Conservation (phyloP, 208 protist genomes). For the Strigomonas culicis region DNA sequence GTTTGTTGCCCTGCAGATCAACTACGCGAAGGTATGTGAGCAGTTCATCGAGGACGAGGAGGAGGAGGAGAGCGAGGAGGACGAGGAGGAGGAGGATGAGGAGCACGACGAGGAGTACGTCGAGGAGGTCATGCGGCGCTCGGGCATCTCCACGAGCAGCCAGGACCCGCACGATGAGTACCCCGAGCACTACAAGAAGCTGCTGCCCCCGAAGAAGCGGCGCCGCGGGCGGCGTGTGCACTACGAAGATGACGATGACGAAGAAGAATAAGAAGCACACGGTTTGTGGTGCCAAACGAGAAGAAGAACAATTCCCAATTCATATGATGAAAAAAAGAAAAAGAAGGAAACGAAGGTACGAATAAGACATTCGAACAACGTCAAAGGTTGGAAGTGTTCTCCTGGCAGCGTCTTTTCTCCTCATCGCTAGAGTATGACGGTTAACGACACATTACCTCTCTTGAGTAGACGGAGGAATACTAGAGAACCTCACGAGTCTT, state of each 20-base stretch:
- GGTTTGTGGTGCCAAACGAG: too few species aligned
- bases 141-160: conserved; percentile 46
- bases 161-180: conserved; percentile 25
- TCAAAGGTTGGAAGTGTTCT: background rate
- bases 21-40: conserved; percentile 66
- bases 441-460: too few species aligned
- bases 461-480: background rate
- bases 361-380: background rate
- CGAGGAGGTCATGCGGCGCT: conserved; percentile 75
- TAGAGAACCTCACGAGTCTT: background rate
- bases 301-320: too few species aligned
- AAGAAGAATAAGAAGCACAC: conserved; percentile 10
- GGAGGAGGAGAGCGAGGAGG: conserved; percentile 43
- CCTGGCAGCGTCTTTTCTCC: too few species aligned
- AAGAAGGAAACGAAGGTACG: background rate
- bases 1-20: conserved; percentile 39
- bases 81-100: conserved; percentile 46
- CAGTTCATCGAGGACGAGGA: conserved; percentile 58
- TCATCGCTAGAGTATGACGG: too few species aligned
- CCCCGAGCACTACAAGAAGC: conserved; percentile 39
- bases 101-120: conserved; percentile 55
- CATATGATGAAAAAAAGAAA: too few species aligned
- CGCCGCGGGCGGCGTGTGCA: conserved; percentile 18
- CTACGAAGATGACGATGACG: conserved; percentile 35
- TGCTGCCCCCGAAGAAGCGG: conserved; percentile 38